These are phyloP conservation scores for Eucalyptus pauciflora DNA, from an alignment of 345 rosid genomes.

Conservation along the genomic window DNA sequence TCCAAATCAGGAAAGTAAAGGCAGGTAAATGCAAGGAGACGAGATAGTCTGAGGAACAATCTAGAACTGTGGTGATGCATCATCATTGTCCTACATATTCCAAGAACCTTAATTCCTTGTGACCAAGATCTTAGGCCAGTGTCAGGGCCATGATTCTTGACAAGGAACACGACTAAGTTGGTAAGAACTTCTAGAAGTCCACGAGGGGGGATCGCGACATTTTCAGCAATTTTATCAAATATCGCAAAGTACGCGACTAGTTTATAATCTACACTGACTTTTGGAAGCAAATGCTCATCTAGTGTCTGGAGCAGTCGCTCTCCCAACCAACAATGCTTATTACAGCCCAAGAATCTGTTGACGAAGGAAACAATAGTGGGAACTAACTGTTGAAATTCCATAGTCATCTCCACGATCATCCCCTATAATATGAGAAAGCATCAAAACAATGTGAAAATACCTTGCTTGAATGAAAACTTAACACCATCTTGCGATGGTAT, in stretches of 20 bases:
- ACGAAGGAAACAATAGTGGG: slow-evolving; percentile 61
- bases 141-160: slow-evolving; percentile 50
- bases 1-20: slow-evolving; percentile 92
- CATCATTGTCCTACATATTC: slow-evolving; percentile 82
- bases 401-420: slow-evolving; percentile 66
- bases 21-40: slow-evolving; percentile 75
- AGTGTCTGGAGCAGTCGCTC: slow-evolving; percentile 70
- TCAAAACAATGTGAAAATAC: not conserved
- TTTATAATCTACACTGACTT: slow-evolving; percentile 37
- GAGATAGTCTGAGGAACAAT: slow-evolving; percentile 73
- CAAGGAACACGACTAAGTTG: slow-evolving; percentile 53
- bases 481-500: not conserved
- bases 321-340: slow-evolving; percentile 71
- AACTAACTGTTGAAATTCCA: slow-evolving; percentile 56
- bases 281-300: slow-evolving; percentile 60
- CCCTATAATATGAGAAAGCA: slow-evolving; percentile 31
- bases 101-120: slow-evolving; percentile 83
- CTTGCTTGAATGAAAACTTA: not conserved
- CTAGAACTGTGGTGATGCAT: slow-evolving; percentile 80
- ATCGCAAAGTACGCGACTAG: slow-evolving; percentile 68
- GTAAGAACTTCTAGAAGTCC: slow-evolving; percentile 55
- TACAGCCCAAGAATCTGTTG: slow-evolving; percentile 61
- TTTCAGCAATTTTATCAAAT: slow-evolving; percentile 67
- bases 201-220: slow-evolving; percentile 63
- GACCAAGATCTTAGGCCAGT: slow-evolving; percentile 78